phyloP scores from a whole-genome alignment of 2,329 filamentous ascomycete genomes.

The Colletotrichum sp. region DNA sequence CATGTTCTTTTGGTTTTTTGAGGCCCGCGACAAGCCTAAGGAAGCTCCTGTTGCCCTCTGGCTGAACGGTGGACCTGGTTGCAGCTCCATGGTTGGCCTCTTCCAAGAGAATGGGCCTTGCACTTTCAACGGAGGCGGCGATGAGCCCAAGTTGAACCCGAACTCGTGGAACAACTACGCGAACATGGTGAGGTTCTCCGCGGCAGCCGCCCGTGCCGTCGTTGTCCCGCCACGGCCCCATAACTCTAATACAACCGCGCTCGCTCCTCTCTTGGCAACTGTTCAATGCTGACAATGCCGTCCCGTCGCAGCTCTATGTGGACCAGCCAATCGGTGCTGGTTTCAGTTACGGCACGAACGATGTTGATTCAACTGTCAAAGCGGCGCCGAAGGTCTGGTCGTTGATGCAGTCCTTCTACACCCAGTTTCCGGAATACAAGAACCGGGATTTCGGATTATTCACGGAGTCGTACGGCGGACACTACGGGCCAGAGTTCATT shows the following conservation, averaged over 20 bases:
- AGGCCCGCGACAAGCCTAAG: conserved; percentile 32
- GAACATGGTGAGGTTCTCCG: conserved; percentile 36
- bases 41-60: conserved; percentile 37
- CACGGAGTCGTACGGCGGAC: conserved; percentile 61
- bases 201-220: neutral
- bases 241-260: neutral
- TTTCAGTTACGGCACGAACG: conserved; percentile 30
- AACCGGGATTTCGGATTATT: conserved; percentile 61
- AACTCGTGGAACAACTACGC: conserved; percentile 46
- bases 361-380: conserved; percentile 44
- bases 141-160: conserved; percentile 44
- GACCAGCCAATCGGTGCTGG: conserved; percentile 30
- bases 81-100: conserved; percentile 42
- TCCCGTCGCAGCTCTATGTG: conserved; percentile 18
- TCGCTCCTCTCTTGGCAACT: conserved; percentile 32
- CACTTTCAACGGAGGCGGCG: conserved; percentile 37
- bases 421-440: conserved; percentile 66
- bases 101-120: conserved; percentile 50
- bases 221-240: neutral
- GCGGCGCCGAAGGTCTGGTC: conserved; percentile 58
- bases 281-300: neutral
- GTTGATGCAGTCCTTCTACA: conserved; percentile 64
- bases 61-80: conserved; percentile 45
- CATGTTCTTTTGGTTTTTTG: conserved; percentile 50
- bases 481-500: conserved; percentile 61